phyloP scores from a whole-genome alignment of 2,329 filamentous ascomycete genomes.

The Geosmithia morbida region DNA sequence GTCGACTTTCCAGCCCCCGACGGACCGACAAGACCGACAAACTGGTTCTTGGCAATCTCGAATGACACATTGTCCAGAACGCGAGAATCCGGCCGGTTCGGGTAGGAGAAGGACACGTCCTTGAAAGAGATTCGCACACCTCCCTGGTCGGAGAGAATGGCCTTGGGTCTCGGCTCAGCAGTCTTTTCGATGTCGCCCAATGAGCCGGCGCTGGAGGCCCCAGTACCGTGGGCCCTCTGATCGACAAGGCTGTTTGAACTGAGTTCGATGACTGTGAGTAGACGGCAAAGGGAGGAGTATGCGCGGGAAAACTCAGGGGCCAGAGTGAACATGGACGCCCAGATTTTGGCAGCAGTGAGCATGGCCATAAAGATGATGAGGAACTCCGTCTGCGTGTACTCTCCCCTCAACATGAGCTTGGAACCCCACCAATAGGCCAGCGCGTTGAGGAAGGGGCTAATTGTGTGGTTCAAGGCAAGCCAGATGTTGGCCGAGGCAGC shows the following conservation, averaged over 20 bases:
- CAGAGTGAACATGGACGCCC: constrained; percentile 50
- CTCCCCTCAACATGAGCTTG: constrained; percentile 41
- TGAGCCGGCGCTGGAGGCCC: not conserved
- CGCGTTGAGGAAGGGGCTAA: constrained; percentile 44
- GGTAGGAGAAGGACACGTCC: constrained; percentile 4
- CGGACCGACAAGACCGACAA: constrained; percentile 34
- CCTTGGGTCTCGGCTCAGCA: not conserved
- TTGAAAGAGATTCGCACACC: constrained; percentile 2
- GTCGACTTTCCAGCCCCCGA: constrained; percentile 32
- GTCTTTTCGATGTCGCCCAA: not conserved
- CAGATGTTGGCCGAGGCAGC: constrained; percentile 24
- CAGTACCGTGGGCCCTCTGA: not conserved
- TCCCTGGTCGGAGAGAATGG: not conserved
- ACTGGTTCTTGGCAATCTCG: constrained; percentile 45
- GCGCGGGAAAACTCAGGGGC: constrained; percentile 49
- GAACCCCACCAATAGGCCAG: constrained; percentile 56
- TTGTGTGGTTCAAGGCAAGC: constrained; percentile 30
- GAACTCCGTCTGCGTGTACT: constrained; percentile 41
- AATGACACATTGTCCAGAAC: constrained; percentile 42
- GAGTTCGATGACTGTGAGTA: constrained; percentile 18
- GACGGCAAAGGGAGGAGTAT: constrained; percentile 32
- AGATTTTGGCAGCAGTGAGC: constrained; percentile 45
- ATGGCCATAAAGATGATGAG: constrained; percentile 49
- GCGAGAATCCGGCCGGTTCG: constrained; percentile 2
- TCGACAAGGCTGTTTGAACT: not conserved